These are phyloP conservation scores for Pestalotiopsis sp. DNA, from an alignment of 2,329 filamentous ascomycete species.

Conservation along the genomic window DNA sequence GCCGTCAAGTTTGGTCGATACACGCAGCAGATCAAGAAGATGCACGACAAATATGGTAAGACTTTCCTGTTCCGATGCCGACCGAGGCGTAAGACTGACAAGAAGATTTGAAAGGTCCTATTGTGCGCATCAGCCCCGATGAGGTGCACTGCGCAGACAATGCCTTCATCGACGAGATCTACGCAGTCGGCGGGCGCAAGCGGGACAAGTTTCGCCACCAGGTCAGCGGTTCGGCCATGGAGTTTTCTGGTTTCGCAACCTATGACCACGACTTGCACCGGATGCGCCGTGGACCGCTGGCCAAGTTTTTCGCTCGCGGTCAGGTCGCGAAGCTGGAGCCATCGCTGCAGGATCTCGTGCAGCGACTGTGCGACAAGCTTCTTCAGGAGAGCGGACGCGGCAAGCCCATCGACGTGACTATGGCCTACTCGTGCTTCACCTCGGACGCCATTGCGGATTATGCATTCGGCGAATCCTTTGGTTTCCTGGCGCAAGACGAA, in stretches of 20 bases:
- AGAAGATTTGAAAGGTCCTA: slow-evolving; percentile 23
- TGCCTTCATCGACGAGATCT: slow-evolving; percentile 40
- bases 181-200: slow-evolving; percentile 28
- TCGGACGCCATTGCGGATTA: slow-evolving; percentile 41
- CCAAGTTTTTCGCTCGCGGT: slow-evolving; percentile 33
- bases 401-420: slow-evolving; percentile 34
- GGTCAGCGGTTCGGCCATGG: slow-evolving; percentile 21
- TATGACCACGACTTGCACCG: slow-evolving; percentile 35
- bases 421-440: slow-evolving; percentile 42
- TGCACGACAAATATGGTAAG: slow-evolving; percentile 41
- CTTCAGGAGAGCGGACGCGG: slow-evolving; percentile 24
- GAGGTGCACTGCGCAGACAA: slow-evolving; percentile 41
- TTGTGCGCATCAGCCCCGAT: slow-evolving; percentile 41
- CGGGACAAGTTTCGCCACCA: slow-evolving; percentile 27
- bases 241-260: slow-evolving; percentile 23
- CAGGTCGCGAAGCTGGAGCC: slow-evolving; percentile 28
- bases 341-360: slow-evolving; percentile 17
- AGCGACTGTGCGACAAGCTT: slow-evolving; percentile 31
- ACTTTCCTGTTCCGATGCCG: background rate
- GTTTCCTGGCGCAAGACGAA: slow-evolving; percentile 32
- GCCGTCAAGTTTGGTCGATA: slow-evolving; percentile 37
- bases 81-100: background rate
- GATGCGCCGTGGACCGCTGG: slow-evolving; percentile 30
- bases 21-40: slow-evolving; percentile 33
- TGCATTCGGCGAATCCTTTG: slow-evolving; percentile 39